phyloP scores from a whole-genome alignment of 2,329 filamentous ascomycete species.

The Helicocarpus griseus region DNA sequence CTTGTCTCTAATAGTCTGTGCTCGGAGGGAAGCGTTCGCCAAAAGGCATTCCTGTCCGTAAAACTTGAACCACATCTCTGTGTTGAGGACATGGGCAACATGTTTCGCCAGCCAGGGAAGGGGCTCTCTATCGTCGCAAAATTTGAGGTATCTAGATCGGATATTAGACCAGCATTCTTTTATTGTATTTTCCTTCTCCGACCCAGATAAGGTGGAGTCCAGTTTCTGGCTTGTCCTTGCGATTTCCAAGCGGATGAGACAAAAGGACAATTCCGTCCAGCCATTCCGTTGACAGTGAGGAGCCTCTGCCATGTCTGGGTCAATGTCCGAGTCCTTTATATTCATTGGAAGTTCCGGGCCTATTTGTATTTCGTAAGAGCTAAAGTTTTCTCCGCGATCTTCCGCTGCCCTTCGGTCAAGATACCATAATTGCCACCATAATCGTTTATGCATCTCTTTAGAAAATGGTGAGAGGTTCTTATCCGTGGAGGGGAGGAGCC shows the following conservation, averaged over 20 bases:
- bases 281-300: constrained; percentile 35
- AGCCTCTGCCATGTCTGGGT: constrained; percentile 31
- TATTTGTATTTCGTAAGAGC: constrained; percentile 19
- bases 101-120: constrained; percentile 57
- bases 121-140: constrained; percentile 34
- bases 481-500: constrained; percentile 31
- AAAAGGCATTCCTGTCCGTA: constrained; percentile 53
- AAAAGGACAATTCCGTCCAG: constrained; percentile 39
- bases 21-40: constrained; percentile 3
- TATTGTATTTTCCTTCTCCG: constrained; percentile 29
- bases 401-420: constrained; percentile 33
- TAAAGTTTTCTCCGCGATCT: constrained; percentile 27
- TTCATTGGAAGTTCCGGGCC: constrained; percentile 33
- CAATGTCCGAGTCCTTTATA: constrained; percentile 34
- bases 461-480: constrained; percentile 29
- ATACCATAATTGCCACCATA: constrained; percentile 32
- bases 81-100: constrained; percentile 57
- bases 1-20: constrained; percentile 50
- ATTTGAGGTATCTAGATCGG: constrained; percentile 38
- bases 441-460: constrained; percentile 32
- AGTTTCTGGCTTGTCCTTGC: constrained; percentile 22
- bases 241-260: constrained; percentile 39
- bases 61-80: constrained; percentile 63
- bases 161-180: constrained; percentile 39
- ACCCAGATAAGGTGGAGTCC: constrained; percentile 5